Percentiles rank a stretch among this genome's conserved stretches.
Evolutionary conservation across 1,139 yeast species (phyloP).

Genomic region (Pichia sp.): DNA sequence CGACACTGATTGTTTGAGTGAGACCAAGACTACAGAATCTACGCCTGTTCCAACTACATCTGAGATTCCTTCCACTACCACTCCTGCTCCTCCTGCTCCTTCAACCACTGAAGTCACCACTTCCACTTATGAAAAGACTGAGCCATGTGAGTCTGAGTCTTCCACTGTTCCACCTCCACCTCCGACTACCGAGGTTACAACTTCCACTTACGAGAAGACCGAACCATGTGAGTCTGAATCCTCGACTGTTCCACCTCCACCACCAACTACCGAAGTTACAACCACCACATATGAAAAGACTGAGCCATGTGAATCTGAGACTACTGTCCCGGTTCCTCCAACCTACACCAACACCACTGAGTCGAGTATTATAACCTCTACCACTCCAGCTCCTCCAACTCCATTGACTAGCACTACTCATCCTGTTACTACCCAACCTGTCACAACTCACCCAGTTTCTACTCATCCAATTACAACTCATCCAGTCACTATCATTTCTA

Average conservation of each 20-base stretch:
- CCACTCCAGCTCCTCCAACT: background rate
- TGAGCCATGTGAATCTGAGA: background rate
- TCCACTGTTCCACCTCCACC: background rate
- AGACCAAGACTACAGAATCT: background rate
- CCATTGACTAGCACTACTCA: background rate
- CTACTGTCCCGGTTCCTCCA: background rate
- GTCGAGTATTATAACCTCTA: background rate
- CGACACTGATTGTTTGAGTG: background rate
- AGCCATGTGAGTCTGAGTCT: background rate
- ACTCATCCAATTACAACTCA: background rate
- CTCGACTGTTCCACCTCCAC: background rate
- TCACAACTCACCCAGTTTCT: background rate
- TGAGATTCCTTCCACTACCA: background rate
- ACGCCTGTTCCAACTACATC: background rate
- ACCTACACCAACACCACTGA: background rate
- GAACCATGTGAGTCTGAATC: slow-evolving; percentile 1
- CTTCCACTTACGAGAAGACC: background rate
- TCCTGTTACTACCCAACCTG: background rate
- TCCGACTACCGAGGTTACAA: background rate
- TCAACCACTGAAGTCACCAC: background rate
- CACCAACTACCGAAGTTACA: background rate
- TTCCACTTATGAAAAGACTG: slow-evolving; percentile 1
- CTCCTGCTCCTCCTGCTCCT: background rate
- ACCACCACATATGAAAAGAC: background rate
- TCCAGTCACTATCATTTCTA: background rate